These are phyloP conservation scores for Suillus luteus DNA, from an alignment of 768 basidiomycete species.

Conservation along the genomic window DNA sequence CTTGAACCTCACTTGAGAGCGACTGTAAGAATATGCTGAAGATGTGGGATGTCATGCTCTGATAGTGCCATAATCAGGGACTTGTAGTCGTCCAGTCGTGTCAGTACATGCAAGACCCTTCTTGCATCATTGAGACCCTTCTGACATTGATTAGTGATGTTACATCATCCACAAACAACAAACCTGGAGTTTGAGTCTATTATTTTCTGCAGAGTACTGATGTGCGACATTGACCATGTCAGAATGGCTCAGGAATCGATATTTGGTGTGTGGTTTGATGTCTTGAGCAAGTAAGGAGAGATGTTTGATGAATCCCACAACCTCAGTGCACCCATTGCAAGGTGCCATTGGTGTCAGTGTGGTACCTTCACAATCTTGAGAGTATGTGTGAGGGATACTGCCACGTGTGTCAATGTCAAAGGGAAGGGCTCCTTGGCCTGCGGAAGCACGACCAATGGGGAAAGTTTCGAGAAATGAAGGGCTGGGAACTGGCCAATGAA, in stretches of 20 bases:
- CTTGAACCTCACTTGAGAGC: conserved; percentile 18
- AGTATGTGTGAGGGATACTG: not conserved
- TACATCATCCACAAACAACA: not conserved
- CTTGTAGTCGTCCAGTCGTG: not conserved
- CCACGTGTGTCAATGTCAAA: not conserved
- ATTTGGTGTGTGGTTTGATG: not conserved
- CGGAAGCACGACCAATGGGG: not conserved
- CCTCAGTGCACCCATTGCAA: not conserved
- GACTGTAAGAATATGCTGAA: conserved; percentile 10
- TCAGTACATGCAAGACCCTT: not conserved
- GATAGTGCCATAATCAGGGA: conserved; percentile 13
- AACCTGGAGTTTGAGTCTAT: not conserved
- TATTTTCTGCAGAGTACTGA: not conserved
- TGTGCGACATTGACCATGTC: not conserved
- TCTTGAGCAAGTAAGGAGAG: not conserved
- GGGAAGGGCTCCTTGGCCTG: not conserved
- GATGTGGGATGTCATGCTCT: conserved; percentile 10
- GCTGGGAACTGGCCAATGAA: not conserved
- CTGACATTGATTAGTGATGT: not conserved
- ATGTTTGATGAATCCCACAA: conserved; percentile 1
- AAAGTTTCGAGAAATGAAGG: not conserved
- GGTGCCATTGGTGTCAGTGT: not conserved
- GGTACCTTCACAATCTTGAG: not conserved
- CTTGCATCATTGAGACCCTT: not conserved
- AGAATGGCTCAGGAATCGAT: not conserved